Conservation (phyloP, 768 basidiomycete genomes). For the Serendipita sp. region DNA sequence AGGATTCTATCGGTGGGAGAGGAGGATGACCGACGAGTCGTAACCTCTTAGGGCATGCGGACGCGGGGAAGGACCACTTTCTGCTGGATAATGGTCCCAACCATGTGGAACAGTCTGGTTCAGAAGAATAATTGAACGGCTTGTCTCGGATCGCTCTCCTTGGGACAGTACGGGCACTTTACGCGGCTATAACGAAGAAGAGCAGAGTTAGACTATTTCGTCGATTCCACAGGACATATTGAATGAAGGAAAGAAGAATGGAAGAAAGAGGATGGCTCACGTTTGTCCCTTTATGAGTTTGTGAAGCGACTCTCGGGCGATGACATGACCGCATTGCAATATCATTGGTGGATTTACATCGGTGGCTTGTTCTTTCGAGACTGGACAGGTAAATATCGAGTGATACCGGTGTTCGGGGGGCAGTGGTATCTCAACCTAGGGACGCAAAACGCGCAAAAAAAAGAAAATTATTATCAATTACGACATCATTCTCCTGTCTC, state of each 20-base stretch:
- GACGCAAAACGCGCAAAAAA: neutral
- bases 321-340: constrained; percentile 90
- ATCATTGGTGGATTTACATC: constrained; percentile 94
- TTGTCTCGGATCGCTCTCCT: constrained; percentile 27
- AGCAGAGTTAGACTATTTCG: neutral
- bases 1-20: no score
- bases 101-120: neutral
- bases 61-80: no score
- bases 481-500: no score
- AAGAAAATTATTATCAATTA: neutral
- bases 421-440: constrained; percentile 83
- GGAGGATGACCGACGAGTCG: no score
- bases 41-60: no score
- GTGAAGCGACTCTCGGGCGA: constrained; percentile 78
- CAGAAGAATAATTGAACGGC: constrained; percentile 23
- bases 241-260: neutral
- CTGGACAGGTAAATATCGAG: constrained; percentile 93
- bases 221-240: no score
- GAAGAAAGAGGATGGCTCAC: constrained; percentile 31
- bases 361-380: constrained; percentile 93
- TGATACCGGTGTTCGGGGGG: constrained; percentile 81
- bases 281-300: constrained; percentile 74
- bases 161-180: constrained; percentile 93
- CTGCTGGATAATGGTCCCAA: no score
- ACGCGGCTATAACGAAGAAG: constrained; percentile 45